phyloP scores from a whole-genome alignment of 2,329 filamentous ascomycete genomes.

The Paraconiothyrium brasiliense region DNA sequence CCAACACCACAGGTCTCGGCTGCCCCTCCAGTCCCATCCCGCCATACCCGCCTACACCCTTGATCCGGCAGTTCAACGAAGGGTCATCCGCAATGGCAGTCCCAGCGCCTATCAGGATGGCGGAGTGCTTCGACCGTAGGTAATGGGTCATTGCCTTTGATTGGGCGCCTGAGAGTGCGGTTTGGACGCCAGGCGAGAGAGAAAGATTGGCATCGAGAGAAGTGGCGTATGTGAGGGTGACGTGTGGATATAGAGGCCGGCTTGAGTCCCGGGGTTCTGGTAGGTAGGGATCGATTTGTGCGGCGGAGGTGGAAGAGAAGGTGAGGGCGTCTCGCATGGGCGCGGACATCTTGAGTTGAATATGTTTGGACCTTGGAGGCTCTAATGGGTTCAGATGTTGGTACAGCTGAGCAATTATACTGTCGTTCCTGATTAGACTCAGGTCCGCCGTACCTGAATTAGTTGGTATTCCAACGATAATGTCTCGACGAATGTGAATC shows the following conservation, averaged over 20 bases:
- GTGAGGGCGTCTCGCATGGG: constrained; percentile 34
- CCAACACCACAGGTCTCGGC: constrained; percentile 83
- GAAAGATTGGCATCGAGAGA: constrained; percentile 86
- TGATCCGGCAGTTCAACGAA: constrained; percentile 81
- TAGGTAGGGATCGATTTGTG: constrained; percentile 63
- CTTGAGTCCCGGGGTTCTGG: constrained; percentile 36
- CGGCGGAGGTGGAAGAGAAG: constrained; percentile 56
- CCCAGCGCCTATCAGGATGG: constrained; percentile 84
- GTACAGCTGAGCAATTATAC: neutral
- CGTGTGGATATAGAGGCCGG: constrained; percentile 25
- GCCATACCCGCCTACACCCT: constrained; percentile 66
- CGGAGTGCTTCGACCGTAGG: constrained; percentile 81
- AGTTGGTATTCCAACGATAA: no score
- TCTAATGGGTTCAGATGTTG: neutral
- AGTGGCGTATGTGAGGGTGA: constrained; percentile 86
- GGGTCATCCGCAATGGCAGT: constrained; percentile 89
- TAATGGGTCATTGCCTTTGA: constrained; percentile 95
- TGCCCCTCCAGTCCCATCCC: constrained; percentile 65
- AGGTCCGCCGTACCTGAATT: no score
- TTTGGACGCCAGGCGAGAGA: constrained; percentile 80
- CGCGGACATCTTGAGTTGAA: constrained; percentile 19
- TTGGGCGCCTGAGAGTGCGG: constrained; percentile 79
- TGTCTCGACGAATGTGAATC: no score
- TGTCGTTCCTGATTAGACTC: neutral
- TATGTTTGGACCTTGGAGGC: neutral